A percentile compares a stretch with the other conserved stretches of the same genome.
phyloP scores from a whole-genome alignment of 257 asterid species.

The Solanum sparsipilum region DNA sequence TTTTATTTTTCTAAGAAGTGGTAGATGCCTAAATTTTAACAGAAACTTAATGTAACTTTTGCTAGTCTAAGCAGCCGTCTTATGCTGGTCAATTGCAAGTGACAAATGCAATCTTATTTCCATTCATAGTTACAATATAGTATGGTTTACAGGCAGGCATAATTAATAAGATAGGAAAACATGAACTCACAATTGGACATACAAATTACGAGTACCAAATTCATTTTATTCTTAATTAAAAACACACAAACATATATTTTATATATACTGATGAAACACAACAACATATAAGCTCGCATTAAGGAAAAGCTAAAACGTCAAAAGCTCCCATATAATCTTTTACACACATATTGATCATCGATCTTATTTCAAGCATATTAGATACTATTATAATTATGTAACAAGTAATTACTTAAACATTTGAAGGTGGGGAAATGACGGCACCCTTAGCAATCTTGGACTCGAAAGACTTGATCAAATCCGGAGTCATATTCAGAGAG shows the following conservation, averaged over 20 bases:
- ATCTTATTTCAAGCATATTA: not conserved
- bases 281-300: too few species aligned
- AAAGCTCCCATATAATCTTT: too few species aligned
- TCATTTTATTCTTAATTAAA: not conserved
- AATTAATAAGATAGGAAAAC: not conserved
- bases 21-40: too few species aligned
- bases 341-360: not conserved
- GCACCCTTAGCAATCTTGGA: not conserved
- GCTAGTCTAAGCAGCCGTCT: too few species aligned
- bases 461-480: conserved; percentile 8
- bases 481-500: conserved; percentile 11
- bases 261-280: too few species aligned
- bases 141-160: too few species aligned
- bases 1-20: too few species aligned
- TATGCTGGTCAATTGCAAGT: too few species aligned
- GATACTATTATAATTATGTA: not conserved
- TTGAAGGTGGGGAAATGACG: not conserved
- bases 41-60: too few species aligned
- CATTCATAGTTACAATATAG: too few species aligned
- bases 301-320: too few species aligned
- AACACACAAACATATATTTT: not conserved
- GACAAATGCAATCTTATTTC: too few species aligned
- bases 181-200: not conserved
- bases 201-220: not conserved
- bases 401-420: not conserved